Evolutionary conservation across 1,284 basidiomycete genomes (phyloP).

Genomic region (Coniferiporia weirii): DNA sequence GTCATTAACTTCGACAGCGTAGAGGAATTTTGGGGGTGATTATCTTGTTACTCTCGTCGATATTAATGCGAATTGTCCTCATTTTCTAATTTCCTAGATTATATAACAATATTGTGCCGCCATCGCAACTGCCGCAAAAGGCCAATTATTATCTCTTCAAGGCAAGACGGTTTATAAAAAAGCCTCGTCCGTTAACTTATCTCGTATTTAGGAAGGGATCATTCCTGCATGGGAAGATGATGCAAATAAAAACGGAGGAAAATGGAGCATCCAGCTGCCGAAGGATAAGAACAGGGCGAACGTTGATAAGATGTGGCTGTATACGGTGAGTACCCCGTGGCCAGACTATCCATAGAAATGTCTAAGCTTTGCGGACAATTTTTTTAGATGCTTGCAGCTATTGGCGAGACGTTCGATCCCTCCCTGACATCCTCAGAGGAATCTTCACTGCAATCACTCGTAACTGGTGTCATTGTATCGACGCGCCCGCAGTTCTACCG

Average conservation of each 20-base stretch:
- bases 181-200: not conserved
- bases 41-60: constrained; percentile 14
- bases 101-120: constrained; percentile 97
- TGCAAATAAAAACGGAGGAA: constrained; percentile 94
- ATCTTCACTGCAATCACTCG: constrained; percentile 56
- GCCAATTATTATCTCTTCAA: constrained; percentile 99
- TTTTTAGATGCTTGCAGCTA: constrained; percentile 88
- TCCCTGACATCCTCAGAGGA: constrained; percentile 52
- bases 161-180: constrained; percentile 33
- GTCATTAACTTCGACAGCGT: constrained; percentile 92
- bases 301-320: constrained; percentile 97
- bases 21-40: constrained; percentile 96
- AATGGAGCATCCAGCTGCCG: constrained; percentile 98
- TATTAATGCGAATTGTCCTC: not conserved
- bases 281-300: constrained; percentile 84
- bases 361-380: constrained; percentile 3
- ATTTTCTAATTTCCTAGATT: constrained; percentile 43
- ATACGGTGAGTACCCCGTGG: constrained; percentile 62
- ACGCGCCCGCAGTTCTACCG: constrained; percentile 95
- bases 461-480: constrained; percentile 94
- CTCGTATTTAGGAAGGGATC: constrained; percentile 68
- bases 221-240: constrained; percentile 97
- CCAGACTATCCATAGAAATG: constrained; percentile 7
- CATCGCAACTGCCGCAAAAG: constrained; percentile 90
- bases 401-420: constrained; percentile 94